phyloP scores from a whole-genome alignment of 2,329 filamentous ascomycete genomes.

The Alternaria ventricosa region DNA sequence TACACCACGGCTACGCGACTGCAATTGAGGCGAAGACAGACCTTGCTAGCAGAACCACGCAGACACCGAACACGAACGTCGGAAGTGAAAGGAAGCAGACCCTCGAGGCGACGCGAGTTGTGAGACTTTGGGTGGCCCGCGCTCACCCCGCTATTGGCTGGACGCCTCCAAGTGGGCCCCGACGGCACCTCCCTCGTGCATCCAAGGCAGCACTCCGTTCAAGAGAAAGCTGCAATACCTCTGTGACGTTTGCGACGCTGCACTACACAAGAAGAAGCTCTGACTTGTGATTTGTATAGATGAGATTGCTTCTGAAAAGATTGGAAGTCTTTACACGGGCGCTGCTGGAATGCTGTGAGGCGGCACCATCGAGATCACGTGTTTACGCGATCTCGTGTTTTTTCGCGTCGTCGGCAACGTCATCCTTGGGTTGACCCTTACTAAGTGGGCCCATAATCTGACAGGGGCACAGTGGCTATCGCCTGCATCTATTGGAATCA shows the following conservation, averaged over 20 bases:
- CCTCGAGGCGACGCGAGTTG: slow-evolving; percentile 22
- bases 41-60: slow-evolving; percentile 16
- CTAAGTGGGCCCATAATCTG: neutral
- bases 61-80: slow-evolving; percentile 16
- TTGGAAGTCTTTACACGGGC: neutral
- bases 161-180: neutral
- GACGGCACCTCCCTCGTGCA: neutral
- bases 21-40: slow-evolving; percentile 11
- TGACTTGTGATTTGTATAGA: neutral
- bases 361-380: neutral
- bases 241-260: neutral
- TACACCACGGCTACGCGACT: slow-evolving; percentile 10
- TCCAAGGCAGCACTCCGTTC: neutral
- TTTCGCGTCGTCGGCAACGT: neutral
- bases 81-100: slow-evolving; percentile 19
- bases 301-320: neutral
- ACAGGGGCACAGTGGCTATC: neutral
- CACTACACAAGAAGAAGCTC: neutral
- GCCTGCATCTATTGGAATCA: too few relatives aligned
- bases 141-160: slow-evolving; percentile 15
- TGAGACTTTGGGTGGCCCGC: slow-evolving; percentile 26
- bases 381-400: neutral
- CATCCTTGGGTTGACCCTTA: neutral
- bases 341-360: neutral
- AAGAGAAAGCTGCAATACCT: neutral